Evolutionary conservation across 140 eudicot species (phyloP).

Genomic region (Senecio squalidus): DNA sequence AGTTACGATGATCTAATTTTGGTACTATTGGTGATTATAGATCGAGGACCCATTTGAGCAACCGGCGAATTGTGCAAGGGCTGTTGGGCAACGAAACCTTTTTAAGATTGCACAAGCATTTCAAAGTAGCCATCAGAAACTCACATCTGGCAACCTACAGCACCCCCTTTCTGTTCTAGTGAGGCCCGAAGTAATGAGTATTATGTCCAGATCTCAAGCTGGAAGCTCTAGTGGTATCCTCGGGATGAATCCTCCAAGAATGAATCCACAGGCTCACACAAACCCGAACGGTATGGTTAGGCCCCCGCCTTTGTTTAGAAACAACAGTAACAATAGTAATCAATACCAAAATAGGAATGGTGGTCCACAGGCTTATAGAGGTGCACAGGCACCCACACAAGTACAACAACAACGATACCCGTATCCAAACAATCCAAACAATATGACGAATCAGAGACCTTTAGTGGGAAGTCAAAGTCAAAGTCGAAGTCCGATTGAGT

Average conservation of each 20-base stretch:
- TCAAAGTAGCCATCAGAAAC: constrained; percentile 34
- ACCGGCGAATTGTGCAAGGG: constrained; percentile 69
- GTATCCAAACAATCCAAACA: constrained; percentile 24
- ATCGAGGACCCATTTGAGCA: constrained; percentile 94
- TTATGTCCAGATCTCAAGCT: constrained; percentile 30
- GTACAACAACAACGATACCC: constrained; percentile 18
- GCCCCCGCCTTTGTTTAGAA: constrained; percentile 11
- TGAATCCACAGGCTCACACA: constrained; percentile 15
- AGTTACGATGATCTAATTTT: background rate
- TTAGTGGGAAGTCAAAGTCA: constrained; percentile 22
- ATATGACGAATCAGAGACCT: constrained; percentile 30
- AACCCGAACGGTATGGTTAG: constrained; percentile 18
- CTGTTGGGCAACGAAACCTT: constrained; percentile 43
- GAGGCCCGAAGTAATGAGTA: constrained; percentile 39
- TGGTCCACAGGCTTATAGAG: constrained; percentile 18
- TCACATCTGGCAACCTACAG: constrained; percentile 30
- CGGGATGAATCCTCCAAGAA: constrained; percentile 14
- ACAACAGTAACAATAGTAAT: background rate
- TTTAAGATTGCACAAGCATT: constrained; percentile 40
- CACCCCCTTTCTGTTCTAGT: constrained; percentile 36
- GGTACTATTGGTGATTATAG: constrained; percentile 21
- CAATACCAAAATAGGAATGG: constrained; percentile 21
- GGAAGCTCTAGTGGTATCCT: constrained; percentile 11
- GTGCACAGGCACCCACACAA: constrained; percentile 24
- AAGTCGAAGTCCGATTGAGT: constrained; percentile 10